A percentile compares a stretch with the other conserved stretches of the same genome.
These are phyloP conservation scores for Recurvomyces mirabilis DNA, from an alignment of 495 filamentous ascomycete genomes.

Conservation along the genomic window DNA sequence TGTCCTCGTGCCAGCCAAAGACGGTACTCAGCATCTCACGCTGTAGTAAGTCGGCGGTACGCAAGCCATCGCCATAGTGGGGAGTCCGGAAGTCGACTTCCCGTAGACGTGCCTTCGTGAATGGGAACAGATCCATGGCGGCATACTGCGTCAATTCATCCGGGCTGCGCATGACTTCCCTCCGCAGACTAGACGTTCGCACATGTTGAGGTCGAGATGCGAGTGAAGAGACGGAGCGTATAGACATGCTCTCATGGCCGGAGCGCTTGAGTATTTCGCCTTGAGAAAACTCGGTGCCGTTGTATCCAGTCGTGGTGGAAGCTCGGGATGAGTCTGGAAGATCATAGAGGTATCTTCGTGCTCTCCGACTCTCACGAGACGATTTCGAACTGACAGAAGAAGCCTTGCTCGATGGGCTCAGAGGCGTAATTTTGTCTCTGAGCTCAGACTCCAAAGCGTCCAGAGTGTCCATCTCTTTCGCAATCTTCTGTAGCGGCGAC, in stretches of 20 bases:
- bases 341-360: slow-evolving; percentile 40
- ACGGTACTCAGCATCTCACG: slow-evolving; percentile 87
- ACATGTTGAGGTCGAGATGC: slow-evolving; percentile 44
- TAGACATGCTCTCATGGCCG: slow-evolving; percentile 47
- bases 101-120: slow-evolving; percentile 61
- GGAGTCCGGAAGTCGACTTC: slow-evolving; percentile 69
- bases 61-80: slow-evolving; percentile 47
- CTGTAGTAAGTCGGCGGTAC: slow-evolving; percentile 76
- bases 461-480: slow-evolving; percentile 46
- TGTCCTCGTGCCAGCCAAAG: slow-evolving; percentile 89
- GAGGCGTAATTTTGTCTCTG: slow-evolving; percentile 33
- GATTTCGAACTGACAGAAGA: slow-evolving; percentile 38
- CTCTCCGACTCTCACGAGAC: slow-evolving; percentile 27
- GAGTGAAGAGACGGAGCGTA: slow-evolving; percentile 56
- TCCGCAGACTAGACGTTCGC: slow-evolving; percentile 53
- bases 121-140: slow-evolving; percentile 50
- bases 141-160: slow-evolving; percentile 43
- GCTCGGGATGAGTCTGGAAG: slow-evolving; percentile 42
- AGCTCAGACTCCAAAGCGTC: slow-evolving; percentile 45
- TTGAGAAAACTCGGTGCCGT: slow-evolving; percentile 53
- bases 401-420: slow-evolving; percentile 31
- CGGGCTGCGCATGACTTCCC: slow-evolving; percentile 64
- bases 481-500: slow-evolving; percentile 56
- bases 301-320: slow-evolving; percentile 36
- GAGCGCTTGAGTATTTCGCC: slow-evolving; percentile 39